Conservation (phyloP, 2,329 filamentous ascomycete species). For the Trichophyton verrucosum region DNA sequence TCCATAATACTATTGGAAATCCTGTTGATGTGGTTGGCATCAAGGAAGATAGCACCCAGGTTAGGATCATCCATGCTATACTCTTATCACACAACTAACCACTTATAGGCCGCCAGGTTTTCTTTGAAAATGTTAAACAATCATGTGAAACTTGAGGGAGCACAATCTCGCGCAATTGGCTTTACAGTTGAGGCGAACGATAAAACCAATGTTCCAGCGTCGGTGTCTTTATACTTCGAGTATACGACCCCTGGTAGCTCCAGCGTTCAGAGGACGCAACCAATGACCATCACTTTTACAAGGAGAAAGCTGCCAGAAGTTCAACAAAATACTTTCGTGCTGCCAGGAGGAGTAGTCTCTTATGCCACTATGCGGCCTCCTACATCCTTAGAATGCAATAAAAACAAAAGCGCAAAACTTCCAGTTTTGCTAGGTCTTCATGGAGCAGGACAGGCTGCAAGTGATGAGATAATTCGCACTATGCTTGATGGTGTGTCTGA, state of each 20-base stretch:
- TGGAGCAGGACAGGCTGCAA: conserved; percentile 46
- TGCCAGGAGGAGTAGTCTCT: conserved; percentile 43
- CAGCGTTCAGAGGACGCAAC: conserved; percentile 5
- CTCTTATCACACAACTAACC: background rate
- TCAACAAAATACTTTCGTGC: conserved; percentile 44
- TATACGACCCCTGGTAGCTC: conserved; percentile 10
- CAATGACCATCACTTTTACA: conserved; percentile 14
- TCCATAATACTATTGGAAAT: conserved; percentile 34
- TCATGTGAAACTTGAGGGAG: conserved; percentile 18
- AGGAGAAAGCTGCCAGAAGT: conserved; percentile 26
- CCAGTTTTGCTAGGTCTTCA: conserved; percentile 43
- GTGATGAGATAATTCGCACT: conserved; percentile 34
- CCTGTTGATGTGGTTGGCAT: conserved; percentile 16
- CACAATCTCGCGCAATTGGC: conserved; percentile 25
- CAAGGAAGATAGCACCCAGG: conserved; percentile 2
- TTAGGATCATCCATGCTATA: background rate
- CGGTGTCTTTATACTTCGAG: conserved; percentile 14
- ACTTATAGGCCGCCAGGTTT: background rate
- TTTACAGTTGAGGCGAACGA: conserved; percentile 17
- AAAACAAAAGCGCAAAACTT: conserved; percentile 18
- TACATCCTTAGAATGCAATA: conserved; percentile 22
- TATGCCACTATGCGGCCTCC: conserved; percentile 47
- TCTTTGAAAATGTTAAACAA: conserved; percentile 5
- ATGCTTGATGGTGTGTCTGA: conserved; percentile 40
- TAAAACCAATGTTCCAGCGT: background rate